phyloP scores from a whole-genome alignment of 345 rosid genomes.

The Mercurialis annua region DNA sequence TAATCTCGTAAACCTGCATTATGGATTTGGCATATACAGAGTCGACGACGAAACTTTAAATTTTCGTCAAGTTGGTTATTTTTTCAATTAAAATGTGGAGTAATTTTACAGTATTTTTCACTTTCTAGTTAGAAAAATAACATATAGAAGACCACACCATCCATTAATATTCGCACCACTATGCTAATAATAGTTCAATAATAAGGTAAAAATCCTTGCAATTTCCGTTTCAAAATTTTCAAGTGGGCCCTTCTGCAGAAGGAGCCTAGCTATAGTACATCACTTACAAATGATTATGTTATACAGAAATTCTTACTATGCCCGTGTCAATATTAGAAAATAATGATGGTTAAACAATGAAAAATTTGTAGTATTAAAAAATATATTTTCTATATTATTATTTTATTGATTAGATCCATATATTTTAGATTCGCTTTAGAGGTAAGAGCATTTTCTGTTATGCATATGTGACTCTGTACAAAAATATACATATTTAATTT shows the following conservation, averaged over 20 bases:
- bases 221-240: not conserved
- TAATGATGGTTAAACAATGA: too few relatives aligned
- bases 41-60: not conserved
- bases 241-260: not conserved
- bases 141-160: constrained; percentile 12
- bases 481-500: too few relatives aligned
- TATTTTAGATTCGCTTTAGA: too few relatives aligned
- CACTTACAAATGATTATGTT: constrained; percentile 10
- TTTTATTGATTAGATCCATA: too few relatives aligned
- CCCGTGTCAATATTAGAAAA: too few relatives aligned
- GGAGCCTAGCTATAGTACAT: not conserved
- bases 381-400: too few relatives aligned
- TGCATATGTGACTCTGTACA: too few relatives aligned
- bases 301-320: too few relatives aligned
- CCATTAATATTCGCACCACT: not conserved
- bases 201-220: not conserved
- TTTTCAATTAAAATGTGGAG: not conserved
- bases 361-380: too few relatives aligned
- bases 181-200: not conserved
- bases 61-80: not conserved
- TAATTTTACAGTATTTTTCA: not conserved
- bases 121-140: not conserved
- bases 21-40: not conserved
- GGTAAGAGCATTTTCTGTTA: too few relatives aligned
- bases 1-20: too few relatives aligned